Base-by-base conservation (phyloP, 805 yeast genomes). In the Candida nonsorbophila region DNA sequence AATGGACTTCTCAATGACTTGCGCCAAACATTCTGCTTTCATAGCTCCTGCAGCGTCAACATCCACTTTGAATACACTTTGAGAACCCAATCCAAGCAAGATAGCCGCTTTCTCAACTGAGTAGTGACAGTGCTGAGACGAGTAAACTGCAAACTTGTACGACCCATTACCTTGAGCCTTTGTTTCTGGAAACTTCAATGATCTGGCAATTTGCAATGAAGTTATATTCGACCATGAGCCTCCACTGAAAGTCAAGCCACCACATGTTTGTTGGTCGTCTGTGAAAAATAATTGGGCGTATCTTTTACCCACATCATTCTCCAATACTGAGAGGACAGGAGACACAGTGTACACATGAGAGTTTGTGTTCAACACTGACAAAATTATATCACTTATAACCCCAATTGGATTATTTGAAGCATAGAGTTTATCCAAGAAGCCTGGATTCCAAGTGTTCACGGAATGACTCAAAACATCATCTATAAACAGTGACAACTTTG, bases 321-420 rank as follows among this genome's bases (percentile, higher is more conserved):
- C 95, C 30, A 85, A 74, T 10, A 82, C 68, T 0, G 90, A 76
- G 27, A 85, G 58, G 1, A 82, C 83, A 0, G 95, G 95, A 3
- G 90, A 78, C 1, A 85, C 95, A 0, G 88, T 82, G 47, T 72
- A 84, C 1, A 85, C 94, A 49, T 84, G 94, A 2, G 88, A 77
- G 53, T 85, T 85, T 3, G 95, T 85, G 56, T 85, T 84, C 32
- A 84, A 59, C 7, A 79, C 57, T 18, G 85, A 74, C 30, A 84
- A 58, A 3, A 84, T 50, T 29, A 84, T 34, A 49, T 84, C 95
- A 2, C 84, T 67, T 5, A 84, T 67, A 5, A 84, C 74, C 6
- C 95, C 95, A 17, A 84, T 78, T 2, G 94, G 88, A 47, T 84
- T 84, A 16, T 84, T 84, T n/a, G 84, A 74, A 0, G 94, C 94